Evolutionary conservation across 1,284 basidiomycete genomes (phyloP).

Genomic region (Leccinum holopus): DNA sequence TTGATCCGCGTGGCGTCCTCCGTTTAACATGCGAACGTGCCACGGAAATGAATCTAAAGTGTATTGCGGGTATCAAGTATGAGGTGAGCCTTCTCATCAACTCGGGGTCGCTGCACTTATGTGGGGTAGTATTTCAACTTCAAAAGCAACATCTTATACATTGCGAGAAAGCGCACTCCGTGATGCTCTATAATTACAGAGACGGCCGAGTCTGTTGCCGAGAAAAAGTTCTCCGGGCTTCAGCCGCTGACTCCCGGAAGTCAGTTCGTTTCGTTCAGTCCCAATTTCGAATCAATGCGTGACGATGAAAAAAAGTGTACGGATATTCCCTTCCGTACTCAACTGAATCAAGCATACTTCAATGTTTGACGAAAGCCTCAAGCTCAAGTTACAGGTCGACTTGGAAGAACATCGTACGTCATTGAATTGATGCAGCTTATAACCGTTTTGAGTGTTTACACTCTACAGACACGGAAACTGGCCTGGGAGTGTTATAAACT

Average conservation of each 20-base stretch:
- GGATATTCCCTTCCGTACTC: conserved; percentile 89
- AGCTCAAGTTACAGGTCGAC: conserved; percentile 78
- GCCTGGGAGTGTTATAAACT: conserved; percentile 91
- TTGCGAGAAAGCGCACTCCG: not conserved
- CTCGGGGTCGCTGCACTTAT: conserved; percentile 3
- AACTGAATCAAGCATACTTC: conserved; percentile 89
- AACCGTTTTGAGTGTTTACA: conserved; percentile 3
- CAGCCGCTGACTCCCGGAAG: conserved; percentile 88
- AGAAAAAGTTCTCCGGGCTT: conserved; percentile 78
- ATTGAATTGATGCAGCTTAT: not conserved
- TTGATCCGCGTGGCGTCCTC: conserved; percentile 85
- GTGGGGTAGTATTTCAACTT: conserved; percentile 91
- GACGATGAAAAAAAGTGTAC: no score
- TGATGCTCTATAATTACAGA: conserved; percentile 46
- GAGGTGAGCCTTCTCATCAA: conserved; percentile 55
- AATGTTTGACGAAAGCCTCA: conserved; percentile 79
- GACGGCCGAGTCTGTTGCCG: conserved; percentile 68
- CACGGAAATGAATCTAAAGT: conserved; percentile 51
- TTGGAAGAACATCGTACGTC: conserved; percentile 90
- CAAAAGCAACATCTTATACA: conserved; percentile 51
- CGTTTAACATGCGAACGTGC: conserved; percentile 57
- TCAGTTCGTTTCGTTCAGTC: conserved; percentile 42
- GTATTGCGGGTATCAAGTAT: conserved; percentile 85
- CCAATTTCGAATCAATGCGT: not conserved
- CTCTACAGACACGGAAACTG: conserved; percentile 87